A percentile compares a stretch with the other conserved stretches of the same genome.
phyloP scores from a whole-genome alignment of 306 rosid genomes.

The Inga leiocalycina region DNA sequence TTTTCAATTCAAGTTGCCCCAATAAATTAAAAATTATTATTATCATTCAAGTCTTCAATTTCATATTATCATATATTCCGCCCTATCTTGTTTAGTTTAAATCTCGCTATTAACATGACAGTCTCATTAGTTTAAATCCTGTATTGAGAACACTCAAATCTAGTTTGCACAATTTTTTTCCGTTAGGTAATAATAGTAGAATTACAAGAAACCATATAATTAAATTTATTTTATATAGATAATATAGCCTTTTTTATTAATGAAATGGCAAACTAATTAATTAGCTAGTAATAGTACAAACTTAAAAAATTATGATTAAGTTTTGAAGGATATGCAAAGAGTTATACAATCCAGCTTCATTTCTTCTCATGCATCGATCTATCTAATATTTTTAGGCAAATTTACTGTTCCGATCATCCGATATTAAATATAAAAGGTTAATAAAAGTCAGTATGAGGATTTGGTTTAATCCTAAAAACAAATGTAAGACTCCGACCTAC shows the following conservation, averaged over 20 bases:
- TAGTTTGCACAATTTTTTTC: not conserved
- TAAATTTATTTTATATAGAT: too few species aligned
- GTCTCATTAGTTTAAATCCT: not conserved
- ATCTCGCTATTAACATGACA: not conserved
- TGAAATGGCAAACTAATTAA: not conserved
- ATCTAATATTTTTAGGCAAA: not conserved
- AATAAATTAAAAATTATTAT: not conserved
- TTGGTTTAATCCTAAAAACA: too few species aligned
- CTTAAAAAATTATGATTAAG: too few species aligned
- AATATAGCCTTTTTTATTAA: not conserved
- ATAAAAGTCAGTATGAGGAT: too few species aligned
- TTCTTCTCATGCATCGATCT: not conserved
- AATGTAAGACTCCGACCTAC: too few species aligned
- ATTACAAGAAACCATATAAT: not conserved
- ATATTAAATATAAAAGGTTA: too few species aligned
- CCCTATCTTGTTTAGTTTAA: slow-evolving; percentile 1
- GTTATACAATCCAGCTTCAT: not conserved
- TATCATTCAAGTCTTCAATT: slow-evolving; percentile 11
- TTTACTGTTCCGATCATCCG: not conserved
- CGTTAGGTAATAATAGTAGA: not conserved
- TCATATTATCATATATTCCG: slow-evolving; percentile 33
- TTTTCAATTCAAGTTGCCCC: slow-evolving; percentile 4
- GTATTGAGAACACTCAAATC: not conserved
- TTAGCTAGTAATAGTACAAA: not conserved
- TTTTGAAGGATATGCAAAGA: not conserved